Base-by-base conservation (phyloP, 2,329 filamentous ascomycete species). In the Rachicladosporium sp. region DNA sequence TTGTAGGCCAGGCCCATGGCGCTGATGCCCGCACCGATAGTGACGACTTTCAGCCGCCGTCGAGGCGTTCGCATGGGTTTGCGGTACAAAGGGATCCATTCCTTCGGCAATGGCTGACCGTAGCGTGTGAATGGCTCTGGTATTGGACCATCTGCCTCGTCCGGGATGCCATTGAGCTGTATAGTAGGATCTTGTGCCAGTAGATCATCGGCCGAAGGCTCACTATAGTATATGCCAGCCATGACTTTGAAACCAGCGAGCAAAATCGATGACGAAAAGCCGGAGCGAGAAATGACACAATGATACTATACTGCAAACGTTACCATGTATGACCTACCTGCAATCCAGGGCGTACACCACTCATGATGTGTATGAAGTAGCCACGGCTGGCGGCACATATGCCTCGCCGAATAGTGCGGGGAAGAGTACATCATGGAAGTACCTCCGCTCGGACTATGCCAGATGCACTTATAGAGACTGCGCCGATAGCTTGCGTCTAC, bases 1-100 rank as follows among this genome's bases (percentile, higher is more conserved):
- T 64, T 64, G 44, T 65, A 57, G 3, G 63, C 62, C 13, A 66
- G 47, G 23, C 56, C 54, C 44, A 67, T 50, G 1, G 59, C 63
- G 4, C 56, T 59, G 30, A 57, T 52, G 8, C 56, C 54, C 10
- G 55, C 57, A n/a, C 58, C 57, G 30, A 60, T 55, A 30, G 50
- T 54, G 9, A 55, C 46, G 12, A 56, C 50, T 27, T 43, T 38
- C 9, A 58, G 42, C 38, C 52, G 50, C 31, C 46, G 50, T 23
- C 46, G 56, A 15, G 49, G 50, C 2, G 49, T 56, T 13, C 48
- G 49, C 43, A 57, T 44, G 2, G 57, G 55, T 37, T 54, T 52
- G 36, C 50, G 47, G 38, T 56, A 55, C 11, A 58, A 39, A 6
- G 56, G 56, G 11, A 59, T 55, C 53, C 56, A 58, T 35, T 42